Base-by-base conservation (phyloP, 2,329 filamentous ascomycete genomes). In the Mollisiaceae sp. region DNA sequence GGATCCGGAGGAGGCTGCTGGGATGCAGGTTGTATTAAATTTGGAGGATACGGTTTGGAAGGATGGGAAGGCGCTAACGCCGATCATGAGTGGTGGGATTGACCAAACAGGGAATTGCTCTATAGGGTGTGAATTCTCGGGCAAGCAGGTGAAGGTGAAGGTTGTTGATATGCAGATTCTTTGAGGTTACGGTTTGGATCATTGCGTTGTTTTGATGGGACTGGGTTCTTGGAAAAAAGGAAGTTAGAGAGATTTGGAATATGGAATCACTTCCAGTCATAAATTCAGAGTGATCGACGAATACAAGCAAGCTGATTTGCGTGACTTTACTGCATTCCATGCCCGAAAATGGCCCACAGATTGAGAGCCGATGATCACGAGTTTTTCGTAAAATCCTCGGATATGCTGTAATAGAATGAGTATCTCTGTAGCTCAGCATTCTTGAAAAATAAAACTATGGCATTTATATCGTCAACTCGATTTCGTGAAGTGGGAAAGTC, bases 121-220 rank as follows among this genome's bases (percentile, higher is more conserved):
- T 45, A 63, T 54, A 14, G 60, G 52, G 2, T 63, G 60, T 58
- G 50, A 47, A 47, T 58, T 58, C 50, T 38, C 18, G 15, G 54
- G 54, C 18, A 45, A 38, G 24, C 18, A 32, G n/a, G 11, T 24
- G 18, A 22, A 20, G 14, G 60, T 63, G 20, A 50, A 58, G 24
- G 35, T 56, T 12, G 52, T 63, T 35, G 36, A 57, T 47, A 45
- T 63, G 22, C 52, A 63, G 54, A 63, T 63, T 41, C n/a, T 63
- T 50, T 63, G 41, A 43, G 18, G 27, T 32, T 6, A n/a, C n/a
- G n/a, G 11, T 15, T 14, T 57, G 55, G 22, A 18, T 15, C 18
- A 2, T 11, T 32, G 4, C 22, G 1, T 12, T 4, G 18, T 15
- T 32, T 32, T 4, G 8, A 32, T 6, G 24, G 9, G 50, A 18